These are phyloP conservation scores for Tuber calosporum DNA, from an alignment of 495 filamentous ascomycete genomes.

Conservation along the genomic window DNA sequence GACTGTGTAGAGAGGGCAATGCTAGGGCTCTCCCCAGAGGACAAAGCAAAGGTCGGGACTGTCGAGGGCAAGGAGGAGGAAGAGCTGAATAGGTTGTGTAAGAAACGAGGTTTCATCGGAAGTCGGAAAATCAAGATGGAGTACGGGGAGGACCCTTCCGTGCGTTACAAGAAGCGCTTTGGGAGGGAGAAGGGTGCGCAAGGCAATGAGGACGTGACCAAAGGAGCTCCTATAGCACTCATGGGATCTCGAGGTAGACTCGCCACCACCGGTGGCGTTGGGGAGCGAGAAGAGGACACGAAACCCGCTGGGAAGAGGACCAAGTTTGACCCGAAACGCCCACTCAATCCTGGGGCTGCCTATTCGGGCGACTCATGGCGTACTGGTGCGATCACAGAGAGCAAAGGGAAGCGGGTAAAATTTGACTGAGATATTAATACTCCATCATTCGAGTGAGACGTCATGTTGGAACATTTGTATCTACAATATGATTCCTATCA, in stretches of 20 bases:
- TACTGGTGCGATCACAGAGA: slow-evolving; percentile 70
- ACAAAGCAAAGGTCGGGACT: slow-evolving; percentile 52
- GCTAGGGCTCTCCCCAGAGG: slow-evolving; percentile 61
- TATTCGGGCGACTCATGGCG: slow-evolving; percentile 49
- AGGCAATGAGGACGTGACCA: slow-evolving; percentile 25
- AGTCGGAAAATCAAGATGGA: slow-evolving; percentile 79
- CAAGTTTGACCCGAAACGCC: slow-evolving; percentile 43
- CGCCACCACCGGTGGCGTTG: slow-evolving; percentile 16
- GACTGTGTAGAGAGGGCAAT: slow-evolving; percentile 70
- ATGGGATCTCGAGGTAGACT: slow-evolving; percentile 33
- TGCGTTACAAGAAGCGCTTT: slow-evolving; percentile 86
- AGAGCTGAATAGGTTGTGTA: slow-evolving; percentile 47
- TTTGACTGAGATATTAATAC: slow-evolving; percentile 53
- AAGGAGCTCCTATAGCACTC: slow-evolving; percentile 23
- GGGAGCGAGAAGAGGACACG: slow-evolving; percentile 19
- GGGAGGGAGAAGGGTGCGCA: slow-evolving; percentile 54
- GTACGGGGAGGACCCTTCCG: slow-evolving; percentile 80
- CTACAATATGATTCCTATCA: too few relatives aligned
- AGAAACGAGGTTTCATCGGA: slow-evolving; percentile 44
- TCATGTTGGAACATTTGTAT: neutral
- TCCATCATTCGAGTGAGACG: neutral
- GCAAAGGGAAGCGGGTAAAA: slow-evolving; percentile 72
- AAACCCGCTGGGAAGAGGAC: slow-evolving; percentile 40
- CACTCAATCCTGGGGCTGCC: slow-evolving; percentile 46
- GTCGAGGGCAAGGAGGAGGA: slow-evolving; percentile 54